These are phyloP conservation scores for Metschnikowia santaceciliae DNA, from an alignment of 805 yeast species.

Conservation along the genomic window DNA sequence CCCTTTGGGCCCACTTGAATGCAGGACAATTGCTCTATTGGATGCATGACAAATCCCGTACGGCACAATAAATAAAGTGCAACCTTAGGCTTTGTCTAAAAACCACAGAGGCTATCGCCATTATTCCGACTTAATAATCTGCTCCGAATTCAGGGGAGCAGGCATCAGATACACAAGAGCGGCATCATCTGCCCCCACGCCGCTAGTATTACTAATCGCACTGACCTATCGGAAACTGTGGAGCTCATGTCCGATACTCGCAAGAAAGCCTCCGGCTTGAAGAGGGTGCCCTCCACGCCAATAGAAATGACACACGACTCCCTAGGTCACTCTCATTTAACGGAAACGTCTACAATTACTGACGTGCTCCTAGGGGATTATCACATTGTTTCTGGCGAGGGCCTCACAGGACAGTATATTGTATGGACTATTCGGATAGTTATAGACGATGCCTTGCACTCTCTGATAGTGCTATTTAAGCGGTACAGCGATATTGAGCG, in stretches of 20 bases:
- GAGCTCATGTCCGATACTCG: background rate
- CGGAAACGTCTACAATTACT: slow-evolving; percentile 31
- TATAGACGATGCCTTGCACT: slow-evolving; percentile 33
- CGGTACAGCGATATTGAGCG: slow-evolving; percentile 62
- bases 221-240: background rate
- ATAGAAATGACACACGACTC: slow-evolving; percentile 30
- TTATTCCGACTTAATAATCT: background rate
- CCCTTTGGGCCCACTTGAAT: background rate
- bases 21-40: slow-evolving; percentile 6
- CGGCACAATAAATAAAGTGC: background rate
- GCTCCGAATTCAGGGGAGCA: background rate
- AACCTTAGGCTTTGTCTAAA: background rate
- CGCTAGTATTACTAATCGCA: background rate
- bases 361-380: slow-evolving; percentile 41
- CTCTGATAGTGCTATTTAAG: slow-evolving; percentile 47
- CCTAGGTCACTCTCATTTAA: slow-evolving; percentile 15
- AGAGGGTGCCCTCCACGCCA: slow-evolving; percentile 25
- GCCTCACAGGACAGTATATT: slow-evolving; percentile 30
- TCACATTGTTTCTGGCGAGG: slow-evolving; percentile 36
- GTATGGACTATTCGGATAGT: slow-evolving; percentile 39
- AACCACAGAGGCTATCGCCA: background rate
- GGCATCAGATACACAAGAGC: background rate
- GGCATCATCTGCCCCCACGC: background rate
- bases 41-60: background rate
- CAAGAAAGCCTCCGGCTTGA: background rate